Base-by-base conservation (phyloP, 192 early-diverging fungal genomes). In the Chytriomyces sp. region DNA sequence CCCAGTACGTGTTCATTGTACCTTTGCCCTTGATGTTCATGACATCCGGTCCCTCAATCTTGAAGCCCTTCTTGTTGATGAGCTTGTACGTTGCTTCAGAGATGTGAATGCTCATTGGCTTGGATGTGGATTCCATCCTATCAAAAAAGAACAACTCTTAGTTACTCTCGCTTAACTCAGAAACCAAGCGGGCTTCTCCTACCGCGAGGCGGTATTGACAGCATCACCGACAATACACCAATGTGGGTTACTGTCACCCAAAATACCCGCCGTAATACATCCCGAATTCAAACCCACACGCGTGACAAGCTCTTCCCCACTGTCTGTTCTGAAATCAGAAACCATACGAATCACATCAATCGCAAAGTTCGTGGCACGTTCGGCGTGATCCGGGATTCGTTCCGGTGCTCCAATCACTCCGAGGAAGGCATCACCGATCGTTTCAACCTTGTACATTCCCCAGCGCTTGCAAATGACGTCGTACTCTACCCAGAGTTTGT, bases 361-460 rank as follows among this genome's bases (percentile, higher is more conserved):
- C 6, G 76, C 65, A 60, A 77, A 77, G 35, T 77, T 77, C 2
- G 62, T 69, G 23, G 77, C 77, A 13, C 68, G 69, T 48, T 73
- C 69, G 28, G 80, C 77, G 48, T 79, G 77, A 35, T 75, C 72
- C 13, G 75, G 61, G 28, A 74, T 48, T 67, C 72, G 61, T 7
- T 75, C 68, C 35, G 78, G 77, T 7, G 67, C 67, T 11, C 77
- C 77, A 68, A 50, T 61, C 1, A 77, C 74, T 5, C 72, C 68
- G 46, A 72, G 68, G 47, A 71, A 80, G 3, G 68, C 75, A 50
- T 85, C 78, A 3, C 83, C 83, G 64, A 85, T 85, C 13, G 83
- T 85, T 71, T 85, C 83, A 7, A 85, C 81, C 70, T 85, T 85
- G 78, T 84, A 85, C 49, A 85, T 64, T 43, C 79, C 76, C 79